Conservation (phyloP, 345 rosid genomes). For the Brassica cretica region DNA sequence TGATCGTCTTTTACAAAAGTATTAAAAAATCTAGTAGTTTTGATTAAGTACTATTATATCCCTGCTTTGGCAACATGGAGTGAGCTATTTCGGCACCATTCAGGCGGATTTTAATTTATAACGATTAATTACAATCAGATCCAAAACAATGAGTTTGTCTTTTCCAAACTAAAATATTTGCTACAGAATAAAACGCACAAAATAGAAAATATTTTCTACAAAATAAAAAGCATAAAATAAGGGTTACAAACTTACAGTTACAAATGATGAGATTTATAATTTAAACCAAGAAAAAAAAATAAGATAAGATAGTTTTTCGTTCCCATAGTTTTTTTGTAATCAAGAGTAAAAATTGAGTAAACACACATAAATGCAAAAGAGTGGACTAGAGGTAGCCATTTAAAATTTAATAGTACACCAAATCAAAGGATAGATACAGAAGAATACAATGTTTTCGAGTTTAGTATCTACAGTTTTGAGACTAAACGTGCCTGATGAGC, state of each 20-base stretch:
- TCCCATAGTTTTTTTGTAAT: not conserved
- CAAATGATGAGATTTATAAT: not conserved
- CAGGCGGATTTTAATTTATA: not conserved
- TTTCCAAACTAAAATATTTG: not conserved
- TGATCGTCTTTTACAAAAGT: not conserved
- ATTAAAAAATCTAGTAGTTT: not conserved
- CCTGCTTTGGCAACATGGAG: not conserved
- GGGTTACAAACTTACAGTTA: not conserved
- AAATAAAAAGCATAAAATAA: not conserved
- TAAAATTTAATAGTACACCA: not conserved
- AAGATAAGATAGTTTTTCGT: not conserved
- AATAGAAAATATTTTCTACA: not conserved
- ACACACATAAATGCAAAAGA: not conserved
- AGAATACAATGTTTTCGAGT: not conserved
- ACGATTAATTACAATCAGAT: not conserved
- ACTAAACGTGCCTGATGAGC: conserved; percentile 38
- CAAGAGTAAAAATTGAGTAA: not conserved
- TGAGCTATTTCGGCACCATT: not conserved
- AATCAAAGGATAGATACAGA: not conserved
- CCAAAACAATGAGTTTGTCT: not conserved
- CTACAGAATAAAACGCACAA: not conserved
- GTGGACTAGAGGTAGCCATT: not conserved
- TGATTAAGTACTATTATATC: not conserved
- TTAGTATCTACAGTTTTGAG: conserved; percentile 20
- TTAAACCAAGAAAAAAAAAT: too few relatives aligned